These are phyloP conservation scores for Pseudopyricularia javanii DNA, from an alignment of 2,329 filamentous ascomycete genomes.

Conservation along the genomic window DNA sequence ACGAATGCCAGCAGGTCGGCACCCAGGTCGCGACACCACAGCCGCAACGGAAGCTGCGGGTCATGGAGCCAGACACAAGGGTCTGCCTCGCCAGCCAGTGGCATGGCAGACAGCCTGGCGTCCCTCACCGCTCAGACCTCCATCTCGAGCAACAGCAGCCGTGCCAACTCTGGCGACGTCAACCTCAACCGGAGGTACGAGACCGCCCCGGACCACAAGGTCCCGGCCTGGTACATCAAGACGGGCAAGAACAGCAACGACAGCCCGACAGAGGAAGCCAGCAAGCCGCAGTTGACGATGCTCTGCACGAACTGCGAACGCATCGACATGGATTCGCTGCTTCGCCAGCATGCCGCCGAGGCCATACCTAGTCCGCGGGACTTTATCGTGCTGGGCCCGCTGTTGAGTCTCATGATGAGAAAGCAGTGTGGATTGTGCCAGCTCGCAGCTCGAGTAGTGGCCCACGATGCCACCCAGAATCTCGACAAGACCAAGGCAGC, in stretches of 20 bases:
- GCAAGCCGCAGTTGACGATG: not conserved
- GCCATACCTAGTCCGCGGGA: not conserved
- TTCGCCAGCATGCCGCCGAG: not conserved
- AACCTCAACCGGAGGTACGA: slow-evolving; percentile 2
- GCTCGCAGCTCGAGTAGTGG: not conserved
- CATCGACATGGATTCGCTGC: not conserved
- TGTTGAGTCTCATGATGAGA: not conserved
- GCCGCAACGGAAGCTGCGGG: not conserved
- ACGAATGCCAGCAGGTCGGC: not conserved
- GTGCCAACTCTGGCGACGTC: not conserved
- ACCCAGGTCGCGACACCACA: not conserved
- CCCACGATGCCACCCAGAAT: not conserved
- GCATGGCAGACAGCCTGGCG: not conserved
- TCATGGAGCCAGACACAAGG: not conserved
- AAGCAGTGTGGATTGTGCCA: slow-evolving; percentile 1
- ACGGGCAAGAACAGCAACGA: not conserved
- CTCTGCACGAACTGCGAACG: slow-evolving; percentile 1
- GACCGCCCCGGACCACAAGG: not conserved
- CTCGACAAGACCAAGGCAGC: not conserved
- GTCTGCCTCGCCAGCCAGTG: not conserved
- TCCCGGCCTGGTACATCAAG: slow-evolving; percentile 2
- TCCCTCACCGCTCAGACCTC: not conserved
- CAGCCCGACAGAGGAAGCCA: not conserved
- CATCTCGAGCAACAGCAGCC: not conserved
- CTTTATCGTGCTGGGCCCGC: not conserved